Evolutionary conservation across 371 early-diverging fungal genomes (phyloP).

Genomic region (Conidiobolus incongruus): DNA sequence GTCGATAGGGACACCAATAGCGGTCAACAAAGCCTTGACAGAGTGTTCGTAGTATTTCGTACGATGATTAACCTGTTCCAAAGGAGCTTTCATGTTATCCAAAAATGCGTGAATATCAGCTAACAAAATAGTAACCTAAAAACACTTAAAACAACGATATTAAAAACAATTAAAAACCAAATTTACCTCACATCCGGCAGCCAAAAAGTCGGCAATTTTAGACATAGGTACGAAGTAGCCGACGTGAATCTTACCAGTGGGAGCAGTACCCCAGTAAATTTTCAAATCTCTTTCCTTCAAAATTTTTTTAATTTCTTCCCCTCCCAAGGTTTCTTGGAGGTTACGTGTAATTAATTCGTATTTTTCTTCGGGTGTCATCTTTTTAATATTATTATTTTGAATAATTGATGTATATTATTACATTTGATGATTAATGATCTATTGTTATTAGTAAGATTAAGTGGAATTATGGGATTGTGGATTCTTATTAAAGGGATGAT

Average conservation of each 20-base stretch:
- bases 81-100: conserved; percentile 97
- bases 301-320: conserved; percentile 66
- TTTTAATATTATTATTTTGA: too few relatives aligned
- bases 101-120: conserved; percentile 99
- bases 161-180: background rate
- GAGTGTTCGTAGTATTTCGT: conserved; percentile 87
- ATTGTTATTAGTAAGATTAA: too few relatives aligned
- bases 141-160: background rate
- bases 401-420: too few relatives aligned
- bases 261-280: conserved; percentile 99
- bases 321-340: conserved; percentile 93
- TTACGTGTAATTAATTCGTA: conserved; percentile 80
- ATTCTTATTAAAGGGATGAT: too few relatives aligned
- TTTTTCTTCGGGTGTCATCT: conserved; percentile 46
- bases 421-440: too few relatives aligned
- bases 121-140: conserved; percentile 77
- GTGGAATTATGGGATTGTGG: too few relatives aligned
- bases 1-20: conserved; percentile 80
- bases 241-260: conserved; percentile 96
- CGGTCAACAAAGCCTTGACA: conserved; percentile 77
- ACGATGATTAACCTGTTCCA: conserved; percentile 77
- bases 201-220: conserved; percentile 95
- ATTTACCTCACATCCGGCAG: conserved; percentile 70
- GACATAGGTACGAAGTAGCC: conserved; percentile 97
- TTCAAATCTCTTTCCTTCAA: conserved; percentile 77